Conservation (phyloP, 1,139 yeast species). For the Yamadazyma aaseri region DNA sequence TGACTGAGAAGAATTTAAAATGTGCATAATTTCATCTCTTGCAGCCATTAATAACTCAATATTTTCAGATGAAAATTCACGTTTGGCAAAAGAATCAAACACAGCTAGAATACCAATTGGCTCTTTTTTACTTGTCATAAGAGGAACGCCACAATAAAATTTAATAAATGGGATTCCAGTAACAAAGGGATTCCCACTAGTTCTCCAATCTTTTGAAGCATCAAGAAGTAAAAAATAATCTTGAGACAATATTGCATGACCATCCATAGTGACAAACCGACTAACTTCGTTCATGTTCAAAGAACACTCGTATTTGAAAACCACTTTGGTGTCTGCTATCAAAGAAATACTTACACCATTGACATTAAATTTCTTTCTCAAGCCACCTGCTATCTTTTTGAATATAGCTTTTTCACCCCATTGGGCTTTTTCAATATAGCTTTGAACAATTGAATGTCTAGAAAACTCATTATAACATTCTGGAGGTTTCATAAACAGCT, state of each 20-base stretch:
- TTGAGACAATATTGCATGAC: constrained; percentile 61
- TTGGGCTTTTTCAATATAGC: constrained; percentile 40
- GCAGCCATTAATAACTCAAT: constrained; percentile 33
- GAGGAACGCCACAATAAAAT: constrained; percentile 66
- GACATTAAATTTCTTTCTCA: constrained; percentile 38
- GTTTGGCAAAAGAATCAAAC: constrained; percentile 50
- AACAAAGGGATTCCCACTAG: constrained; percentile 58
- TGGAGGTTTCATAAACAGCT: constrained; percentile 60
- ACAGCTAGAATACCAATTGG: constrained; percentile 61
- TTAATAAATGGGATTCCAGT: constrained; percentile 56
- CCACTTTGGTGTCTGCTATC: constrained; percentile 47
- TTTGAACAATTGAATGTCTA: constrained; percentile 42
- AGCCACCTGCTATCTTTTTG: constrained; percentile 32
- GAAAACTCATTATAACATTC: constrained; percentile 45
- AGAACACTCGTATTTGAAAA: constrained; percentile 48
- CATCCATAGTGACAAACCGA: constrained; percentile 58
- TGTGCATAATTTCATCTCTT: constrained; percentile 43
- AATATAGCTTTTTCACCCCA: constrained; percentile 50
- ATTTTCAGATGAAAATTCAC: constrained; percentile 32
- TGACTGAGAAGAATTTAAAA: constrained; percentile 36
- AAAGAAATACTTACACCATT: constrained; percentile 59
- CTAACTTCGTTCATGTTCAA: constrained; percentile 51
- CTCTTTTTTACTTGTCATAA: constrained; percentile 36
- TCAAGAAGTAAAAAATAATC: constrained; percentile 55
- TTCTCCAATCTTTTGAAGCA: constrained; percentile 69